phyloP scores from a whole-genome alignment of 129 eudicot genomes.

The Oenanthe sinensis region DNA sequence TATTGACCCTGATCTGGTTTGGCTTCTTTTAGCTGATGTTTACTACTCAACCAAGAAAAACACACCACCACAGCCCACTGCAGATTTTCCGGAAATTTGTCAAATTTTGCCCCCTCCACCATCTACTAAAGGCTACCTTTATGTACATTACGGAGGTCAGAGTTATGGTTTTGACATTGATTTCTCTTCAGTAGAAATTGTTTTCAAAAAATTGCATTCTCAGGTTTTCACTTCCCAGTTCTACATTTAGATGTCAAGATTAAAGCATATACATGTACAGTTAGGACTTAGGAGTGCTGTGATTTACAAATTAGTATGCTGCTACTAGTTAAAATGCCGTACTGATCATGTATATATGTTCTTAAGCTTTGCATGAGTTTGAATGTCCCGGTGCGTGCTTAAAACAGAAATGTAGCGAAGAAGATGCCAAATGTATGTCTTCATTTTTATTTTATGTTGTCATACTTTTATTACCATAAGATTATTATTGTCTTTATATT shows the following conservation, averaged over 20 bases:
- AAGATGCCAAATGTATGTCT: background rate
- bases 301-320: no score
- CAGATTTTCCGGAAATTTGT: constrained; percentile 37
- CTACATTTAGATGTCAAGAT: background rate
- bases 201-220: constrained; percentile 38
- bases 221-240: constrained; percentile 22
- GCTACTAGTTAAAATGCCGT: background rate
- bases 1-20: constrained; percentile 71
- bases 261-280: background rate
- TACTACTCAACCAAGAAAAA: constrained; percentile 44
- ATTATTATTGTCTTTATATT: no score
- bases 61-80: constrained; percentile 27
- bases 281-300: background rate
- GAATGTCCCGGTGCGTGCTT: background rate
- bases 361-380: background rate
- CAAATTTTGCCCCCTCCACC: constrained; percentile 49
- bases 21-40: constrained; percentile 84
- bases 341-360: background rate
- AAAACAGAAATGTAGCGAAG: background rate
- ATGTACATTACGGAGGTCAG: constrained; percentile 69
- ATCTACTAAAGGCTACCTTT: constrained; percentile 54
- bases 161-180: constrained; percentile 83
- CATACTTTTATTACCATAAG: no score
- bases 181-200: constrained; percentile 52
- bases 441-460: no score